Base-by-base conservation (phyloP, 176 grass and related monocot genomes). In the Zea luxurians region DNA sequence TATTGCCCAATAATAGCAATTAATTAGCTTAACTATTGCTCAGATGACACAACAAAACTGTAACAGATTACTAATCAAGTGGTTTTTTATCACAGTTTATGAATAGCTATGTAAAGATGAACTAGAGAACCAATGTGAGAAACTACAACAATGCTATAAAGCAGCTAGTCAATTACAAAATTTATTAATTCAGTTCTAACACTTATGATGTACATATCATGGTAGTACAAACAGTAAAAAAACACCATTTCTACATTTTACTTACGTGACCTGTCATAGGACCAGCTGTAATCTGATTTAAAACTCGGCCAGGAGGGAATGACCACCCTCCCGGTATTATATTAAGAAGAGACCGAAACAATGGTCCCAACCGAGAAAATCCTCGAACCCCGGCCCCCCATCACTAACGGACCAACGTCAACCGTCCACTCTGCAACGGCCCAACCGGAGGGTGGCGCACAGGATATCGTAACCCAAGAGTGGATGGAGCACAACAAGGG, bases 151-250 rank as follows among this genome's bases (percentile, higher is more conserved):
- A 59, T 37, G 8, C 71, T 61, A 61, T 37, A 47, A 80, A 58
- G 66, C 45, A 72, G 6, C 13, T 36, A 61, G 13, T 21, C 38
- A 61, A 48, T 47, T 60, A 18, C 13, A 67, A 35, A 8, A 4
- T 36, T 70, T 70, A 55, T 42, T 47, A 27, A 37, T 67, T n/a
- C 66, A 70, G 17, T 66, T 37, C 78, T 69, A 20, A 44, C 65
- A 47, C 41, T 17, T 7, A 46, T 80, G 50, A n/a, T 73, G 13
- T 41, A 42, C 37, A 66, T 9, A 69, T 3, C 57, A 60, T 3
- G 54, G 27, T 60, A 36, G 41, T 37, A 70, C 7, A 45, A 13
- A 46, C 2, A 45, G 9, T 44, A 37, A 68, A 45, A 67, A 67
- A 20, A 37, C 5, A 38, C 35, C n/a, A 78, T 53, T 78, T 78